A percentile compares a stretch with the other conserved stretches of the same genome.
Conservation (phyloP, 345 rosid genomes). For the Angophora floribunda region DNA sequence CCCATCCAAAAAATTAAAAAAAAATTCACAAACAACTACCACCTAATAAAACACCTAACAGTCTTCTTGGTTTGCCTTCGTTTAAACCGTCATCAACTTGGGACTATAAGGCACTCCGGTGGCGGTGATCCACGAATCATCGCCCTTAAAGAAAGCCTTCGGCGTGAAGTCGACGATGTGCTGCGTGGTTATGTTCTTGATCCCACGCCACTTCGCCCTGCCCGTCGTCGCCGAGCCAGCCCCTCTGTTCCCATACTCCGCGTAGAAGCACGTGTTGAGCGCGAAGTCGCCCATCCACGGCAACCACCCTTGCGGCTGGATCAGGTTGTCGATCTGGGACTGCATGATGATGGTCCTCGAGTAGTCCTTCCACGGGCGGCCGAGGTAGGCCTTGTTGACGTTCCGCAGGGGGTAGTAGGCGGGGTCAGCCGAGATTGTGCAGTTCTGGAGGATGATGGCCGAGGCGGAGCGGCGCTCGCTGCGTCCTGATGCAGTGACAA, state of each 20-base stretch:
- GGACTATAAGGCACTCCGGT: slow-evolving; percentile 41
- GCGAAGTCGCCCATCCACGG: slow-evolving; percentile 35
- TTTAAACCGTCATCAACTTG: slow-evolving; percentile 9
- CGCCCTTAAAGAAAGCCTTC: slow-evolving; percentile 19
- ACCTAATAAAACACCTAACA: neutral
- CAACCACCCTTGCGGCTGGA: slow-evolving; percentile 57
- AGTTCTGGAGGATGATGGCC: slow-evolving; percentile 52
- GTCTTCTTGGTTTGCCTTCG: neutral
- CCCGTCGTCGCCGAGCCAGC: slow-evolving; percentile 31
- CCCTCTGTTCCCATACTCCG: slow-evolving; percentile 52
- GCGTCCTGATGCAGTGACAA: slow-evolving; percentile 68
- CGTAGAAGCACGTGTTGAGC: slow-evolving; percentile 44
- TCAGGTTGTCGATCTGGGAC: slow-evolving; percentile 34
- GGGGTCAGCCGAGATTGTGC: slow-evolving; percentile 35
- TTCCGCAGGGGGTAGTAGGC: slow-evolving; percentile 21
- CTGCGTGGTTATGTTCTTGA: slow-evolving; percentile 12
- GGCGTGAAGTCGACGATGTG: slow-evolving; percentile 22
- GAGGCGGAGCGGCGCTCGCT: slow-evolving; percentile 24
- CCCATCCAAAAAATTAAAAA: neutral
- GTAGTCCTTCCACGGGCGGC: slow-evolving; percentile 60
- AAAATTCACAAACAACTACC: neutral
- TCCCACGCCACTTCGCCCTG: slow-evolving; percentile 54
- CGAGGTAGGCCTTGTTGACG: slow-evolving; percentile 43
- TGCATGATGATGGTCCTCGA: slow-evolving; percentile 57
- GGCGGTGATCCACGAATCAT: slow-evolving; percentile 28